These are phyloP conservation scores for Pleurotus salmoneostramineus DNA, from an alignment of 768 basidiomycete genomes.

Conservation along the genomic window DNA sequence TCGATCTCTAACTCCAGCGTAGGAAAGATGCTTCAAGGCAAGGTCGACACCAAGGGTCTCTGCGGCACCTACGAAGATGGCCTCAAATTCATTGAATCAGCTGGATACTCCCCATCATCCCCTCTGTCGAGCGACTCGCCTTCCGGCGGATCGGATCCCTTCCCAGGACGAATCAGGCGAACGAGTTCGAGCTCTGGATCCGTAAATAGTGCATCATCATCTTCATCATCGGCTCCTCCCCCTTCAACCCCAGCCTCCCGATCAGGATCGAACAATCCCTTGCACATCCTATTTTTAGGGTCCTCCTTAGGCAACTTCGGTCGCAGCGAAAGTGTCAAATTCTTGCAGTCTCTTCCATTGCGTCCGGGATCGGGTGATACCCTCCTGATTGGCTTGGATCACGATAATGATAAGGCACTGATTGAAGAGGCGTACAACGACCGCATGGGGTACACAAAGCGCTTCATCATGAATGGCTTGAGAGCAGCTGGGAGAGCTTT, in stretches of 20 bases:
- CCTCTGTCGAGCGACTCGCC: neutral
- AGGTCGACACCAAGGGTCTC: constrained; percentile 78
- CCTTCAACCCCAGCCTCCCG: constrained; percentile 37
- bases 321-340: constrained; percentile 61
- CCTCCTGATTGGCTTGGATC: constrained; percentile 87
- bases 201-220: neutral
- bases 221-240: constrained; percentile 19
- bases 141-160: constrained; percentile 1
- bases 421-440: constrained; percentile 92
- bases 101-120: constrained; percentile 8
- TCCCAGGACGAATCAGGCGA: constrained; percentile 8
- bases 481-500: constrained; percentile 62
- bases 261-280: constrained; percentile 40
- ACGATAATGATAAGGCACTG: constrained; percentile 61
- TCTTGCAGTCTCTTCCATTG: constrained; percentile 78
- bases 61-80: constrained; percentile 93
- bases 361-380: constrained; percentile 75
- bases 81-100: constrained; percentile 69
- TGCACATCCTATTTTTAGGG: constrained; percentile 90
- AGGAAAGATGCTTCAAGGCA: constrained; percentile 59
- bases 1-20: constrained; percentile 62
- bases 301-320: constrained; percentile 90
- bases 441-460: constrained; percentile 60
- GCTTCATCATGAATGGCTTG: constrained; percentile 87
- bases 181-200: neutral